Evolutionary conservation across 2,329 filamentous ascomycete genomes (phyloP), one percentile per base, ranked within the genome.

Genomic region (Pyrenophora graminea): DNA sequence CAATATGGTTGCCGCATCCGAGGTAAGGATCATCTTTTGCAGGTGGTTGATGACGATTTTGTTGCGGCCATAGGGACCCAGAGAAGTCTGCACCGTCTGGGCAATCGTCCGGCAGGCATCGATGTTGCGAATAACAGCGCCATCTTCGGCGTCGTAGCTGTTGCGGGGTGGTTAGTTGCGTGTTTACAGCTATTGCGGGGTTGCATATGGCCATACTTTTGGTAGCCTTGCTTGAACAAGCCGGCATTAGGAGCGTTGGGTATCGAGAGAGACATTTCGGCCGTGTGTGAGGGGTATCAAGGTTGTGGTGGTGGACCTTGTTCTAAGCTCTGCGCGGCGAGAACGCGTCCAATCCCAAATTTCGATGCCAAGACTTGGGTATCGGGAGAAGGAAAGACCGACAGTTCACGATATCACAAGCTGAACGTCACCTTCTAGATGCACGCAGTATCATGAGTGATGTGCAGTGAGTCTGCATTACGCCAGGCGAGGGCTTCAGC

Each of bases 41-140:
- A 99, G 83, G 79, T 99, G 95, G 82, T 99, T 99, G 82, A 99
- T 97, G 79, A 99, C 91, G 72, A 99, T 92, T 82, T 99, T 99
- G 83, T 99, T 99, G 77, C 94, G 90, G 70, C 94, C 94, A 77
- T 96, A 97, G 54, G 94, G 94, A 45, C 94, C 95, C 31, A 99
- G 84, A 39, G 94, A 97, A 50, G 94, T 97, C 81, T 96, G 91
- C 42, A 99, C 94, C 45, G 94, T 99, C 68, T 89, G 90, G 52
- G 94, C 87, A 76, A 99, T 97, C 63, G 94, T 90, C 61, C 92
- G 86, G 81, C 94, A 99, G 74, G 95, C 94, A 73, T 99, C 95
- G 78, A 99, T 97, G 77, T 99, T 99, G 72, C 94, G 91, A 62
- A 97, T 83, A 63, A 99, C 92, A 64, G 94, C 95, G 74, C 94